These are phyloP conservation scores for Suillus cothurnatus DNA, from an alignment of 768 basidiomycete species.

Conservation along the genomic window DNA sequence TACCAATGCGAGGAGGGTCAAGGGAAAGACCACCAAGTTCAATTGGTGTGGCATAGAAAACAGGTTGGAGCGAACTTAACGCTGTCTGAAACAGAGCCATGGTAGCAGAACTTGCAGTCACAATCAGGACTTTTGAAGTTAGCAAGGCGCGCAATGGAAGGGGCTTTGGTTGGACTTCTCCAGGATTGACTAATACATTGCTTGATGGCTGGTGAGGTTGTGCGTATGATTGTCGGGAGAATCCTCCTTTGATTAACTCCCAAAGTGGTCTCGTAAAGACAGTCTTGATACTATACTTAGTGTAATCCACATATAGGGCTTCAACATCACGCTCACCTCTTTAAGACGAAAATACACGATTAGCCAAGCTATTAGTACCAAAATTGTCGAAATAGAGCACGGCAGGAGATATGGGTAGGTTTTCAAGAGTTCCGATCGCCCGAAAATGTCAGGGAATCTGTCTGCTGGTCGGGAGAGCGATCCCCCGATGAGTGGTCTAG, in stretches of 20 bases:
- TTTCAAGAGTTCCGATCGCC: constrained; percentile 55
- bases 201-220: neutral
- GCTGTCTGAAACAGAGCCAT: constrained; percentile 66
- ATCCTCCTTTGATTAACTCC: neutral
- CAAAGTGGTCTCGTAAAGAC: neutral
- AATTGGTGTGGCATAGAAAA: constrained; percentile 35
- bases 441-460: constrained; percentile 63
- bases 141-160: constrained; percentile 53
- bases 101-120: constrained; percentile 60
- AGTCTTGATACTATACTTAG: neutral
- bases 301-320: neutral
- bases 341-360: neutral
- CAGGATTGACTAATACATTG: neutral
- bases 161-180: constrained; percentile 17
- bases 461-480: constrained; percentile 63
- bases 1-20: constrained; percentile 33
- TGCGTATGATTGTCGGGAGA: no score
- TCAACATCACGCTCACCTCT: neutral
- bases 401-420: constrained; percentile 75
- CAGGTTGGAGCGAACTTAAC: constrained; percentile 46
- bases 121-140: constrained; percentile 54
- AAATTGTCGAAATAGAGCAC: constrained; percentile 55
- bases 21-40: constrained; percentile 31
- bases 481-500: constrained; percentile 71
- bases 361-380: neutral